A percentile compares a stretch with the other conserved stretches of the same genome.
Conservation (phyloP, 1,284 basidiomycete genomes). For the Boletus smithii region DNA sequence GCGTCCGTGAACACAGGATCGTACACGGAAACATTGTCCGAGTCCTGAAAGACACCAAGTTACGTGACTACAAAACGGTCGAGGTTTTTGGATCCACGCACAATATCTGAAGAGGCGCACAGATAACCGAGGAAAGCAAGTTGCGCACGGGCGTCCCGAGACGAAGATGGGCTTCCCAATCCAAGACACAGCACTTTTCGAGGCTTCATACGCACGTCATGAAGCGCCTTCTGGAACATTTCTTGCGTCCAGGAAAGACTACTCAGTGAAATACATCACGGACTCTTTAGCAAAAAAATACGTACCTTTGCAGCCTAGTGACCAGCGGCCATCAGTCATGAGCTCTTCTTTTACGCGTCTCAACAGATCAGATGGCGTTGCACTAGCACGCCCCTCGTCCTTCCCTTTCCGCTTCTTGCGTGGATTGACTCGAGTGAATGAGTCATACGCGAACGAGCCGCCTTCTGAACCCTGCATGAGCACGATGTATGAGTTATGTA, state of each 20-base stretch:
- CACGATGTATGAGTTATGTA: neutral
- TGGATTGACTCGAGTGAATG: constrained; percentile 40
- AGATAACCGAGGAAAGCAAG: constrained; percentile 60
- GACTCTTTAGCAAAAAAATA: constrained; percentile 7
- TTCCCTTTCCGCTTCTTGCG: constrained; percentile 37
- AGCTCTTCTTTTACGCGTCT: constrained; percentile 38
- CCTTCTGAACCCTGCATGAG: constrained; percentile 21
- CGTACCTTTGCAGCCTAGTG: constrained; percentile 38
- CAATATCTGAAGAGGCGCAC: constrained; percentile 51
- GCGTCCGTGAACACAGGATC: constrained; percentile 68
- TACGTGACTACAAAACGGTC: neutral
- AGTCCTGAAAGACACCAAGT: constrained; percentile 37
- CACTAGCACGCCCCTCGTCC: constrained; percentile 18
- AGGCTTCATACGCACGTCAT: constrained; percentile 19
- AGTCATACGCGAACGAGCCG: constrained; percentile 36
- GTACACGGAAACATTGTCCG: constrained; percentile 49
- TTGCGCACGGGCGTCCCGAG: constrained; percentile 60
- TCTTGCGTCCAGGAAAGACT: constrained; percentile 28
- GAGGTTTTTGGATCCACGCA: constrained; percentile 39
- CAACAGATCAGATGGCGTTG: constrained; percentile 32
- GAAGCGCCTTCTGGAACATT: constrained; percentile 35
- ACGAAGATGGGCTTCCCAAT: constrained; percentile 62
- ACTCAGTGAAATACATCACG: neutral
- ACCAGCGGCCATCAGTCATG: constrained; percentile 41
- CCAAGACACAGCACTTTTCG: constrained; percentile 57